phyloP scores from a whole-genome alignment of 2,329 filamentous ascomycete species.

The Escovopsis sp. region DNA sequence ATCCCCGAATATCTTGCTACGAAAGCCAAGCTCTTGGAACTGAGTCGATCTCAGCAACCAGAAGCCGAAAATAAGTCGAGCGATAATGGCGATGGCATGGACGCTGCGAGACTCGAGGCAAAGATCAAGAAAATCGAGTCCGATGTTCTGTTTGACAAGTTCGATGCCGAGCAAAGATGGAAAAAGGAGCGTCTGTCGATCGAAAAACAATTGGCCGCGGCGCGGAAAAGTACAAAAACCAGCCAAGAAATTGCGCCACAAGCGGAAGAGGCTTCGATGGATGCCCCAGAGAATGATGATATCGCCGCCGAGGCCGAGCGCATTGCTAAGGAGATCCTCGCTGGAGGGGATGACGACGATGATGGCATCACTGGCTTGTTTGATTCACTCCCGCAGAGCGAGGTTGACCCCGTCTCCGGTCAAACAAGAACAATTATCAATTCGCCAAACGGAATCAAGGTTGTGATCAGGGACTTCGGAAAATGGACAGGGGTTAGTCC shows the following conservation, averaged over 20 bases:
- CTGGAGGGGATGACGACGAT: constrained; percentile 38
- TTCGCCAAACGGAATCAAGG: constrained; percentile 34
- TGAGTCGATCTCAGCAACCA: constrained; percentile 15
- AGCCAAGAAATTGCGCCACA: constrained; percentile 12
- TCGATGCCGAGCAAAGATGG: constrained; percentile 52
- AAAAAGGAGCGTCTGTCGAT: constrained; percentile 41
- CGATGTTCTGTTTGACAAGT: constrained; percentile 60
- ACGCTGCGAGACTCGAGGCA: constrained; percentile 50
- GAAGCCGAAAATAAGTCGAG: constrained; percentile 6
- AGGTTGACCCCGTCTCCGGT: constrained; percentile 43
- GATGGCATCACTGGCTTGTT: constrained; percentile 40
- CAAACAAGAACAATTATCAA: constrained; percentile 42
- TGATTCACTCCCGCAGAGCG: constrained; percentile 43
- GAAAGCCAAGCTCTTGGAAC: constrained; percentile 51
- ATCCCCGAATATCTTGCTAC: constrained; percentile 64
- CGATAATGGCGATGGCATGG: constrained; percentile 22
- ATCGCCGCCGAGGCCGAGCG: constrained; percentile 41
- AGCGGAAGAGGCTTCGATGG: constrained; percentile 17
- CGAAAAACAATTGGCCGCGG: constrained; percentile 44
- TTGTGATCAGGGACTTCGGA: constrained; percentile 69
- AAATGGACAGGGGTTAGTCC: constrained; percentile 67
- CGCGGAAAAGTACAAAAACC: constrained; percentile 22
- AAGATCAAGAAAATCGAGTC: constrained; percentile 67
- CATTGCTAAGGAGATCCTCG: constrained; percentile 44
- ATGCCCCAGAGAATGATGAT: constrained; percentile 15